Evolutionary conservation across 176 grass and related monocot genomes (phyloP).

Genomic region (Carex pumila): DNA sequence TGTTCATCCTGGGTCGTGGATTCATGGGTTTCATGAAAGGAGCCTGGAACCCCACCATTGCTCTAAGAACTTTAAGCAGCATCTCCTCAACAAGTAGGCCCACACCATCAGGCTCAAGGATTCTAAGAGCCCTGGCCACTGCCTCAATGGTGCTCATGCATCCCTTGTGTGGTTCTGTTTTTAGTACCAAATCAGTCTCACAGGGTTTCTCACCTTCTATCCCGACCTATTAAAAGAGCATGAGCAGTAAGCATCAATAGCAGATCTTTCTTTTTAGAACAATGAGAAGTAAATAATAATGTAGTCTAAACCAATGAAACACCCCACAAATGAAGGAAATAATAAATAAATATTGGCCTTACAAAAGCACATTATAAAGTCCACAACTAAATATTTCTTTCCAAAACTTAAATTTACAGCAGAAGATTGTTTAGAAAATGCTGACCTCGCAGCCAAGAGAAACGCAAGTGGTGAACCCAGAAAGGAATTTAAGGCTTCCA

Average conservation of each 20-base stretch:
- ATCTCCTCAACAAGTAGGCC: constrained; percentile 44
- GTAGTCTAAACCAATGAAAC: background rate
- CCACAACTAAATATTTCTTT: background rate
- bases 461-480: constrained; percentile 36
- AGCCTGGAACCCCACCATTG: constrained; percentile 71
- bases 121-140: constrained; percentile 58
- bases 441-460: constrained; percentile 42
- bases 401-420: background rate
- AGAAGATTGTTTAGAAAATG: background rate
- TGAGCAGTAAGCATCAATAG: background rate
- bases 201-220: constrained; percentile 67
- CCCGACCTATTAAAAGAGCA: background rate
- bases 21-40: constrained; percentile 44
- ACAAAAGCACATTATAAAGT: background rate
- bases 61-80: constrained; percentile 45
- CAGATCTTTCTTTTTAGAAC: background rate
- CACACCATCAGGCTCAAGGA: constrained; percentile 49
- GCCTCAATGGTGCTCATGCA: constrained; percentile 81
- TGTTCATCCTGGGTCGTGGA: constrained; percentile 46
- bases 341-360: background rate
- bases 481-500: constrained; percentile 57
- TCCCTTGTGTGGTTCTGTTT: constrained; percentile 70
- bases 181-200: constrained; percentile 66
- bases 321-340: background rate
- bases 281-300: background rate